Percentiles rank a stretch among this genome's conserved stretches.
phyloP scores from a whole-genome alignment of 306 rosid genomes.

The Begonia peltatifolia region DNA sequence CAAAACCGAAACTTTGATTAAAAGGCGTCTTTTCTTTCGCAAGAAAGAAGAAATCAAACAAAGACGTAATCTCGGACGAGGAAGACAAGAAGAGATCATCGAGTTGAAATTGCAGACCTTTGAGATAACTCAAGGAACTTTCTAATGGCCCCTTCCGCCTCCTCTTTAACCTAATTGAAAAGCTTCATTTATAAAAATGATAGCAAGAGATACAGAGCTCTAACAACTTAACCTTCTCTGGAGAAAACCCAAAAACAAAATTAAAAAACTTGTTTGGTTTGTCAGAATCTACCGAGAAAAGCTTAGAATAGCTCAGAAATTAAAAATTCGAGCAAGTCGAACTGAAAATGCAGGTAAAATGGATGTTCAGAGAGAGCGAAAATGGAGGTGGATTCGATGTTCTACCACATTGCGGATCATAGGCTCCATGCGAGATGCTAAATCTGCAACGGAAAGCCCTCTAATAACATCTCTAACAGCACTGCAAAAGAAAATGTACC shows the following conservation, averaged over 20 bases:
- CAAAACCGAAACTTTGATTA: constrained; percentile 1
- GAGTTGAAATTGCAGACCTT: constrained; percentile 6
- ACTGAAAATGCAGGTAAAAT: too few relatives aligned
- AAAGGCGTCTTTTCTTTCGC: background rate
- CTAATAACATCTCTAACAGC: constrained; percentile 3
- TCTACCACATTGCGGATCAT: background rate
- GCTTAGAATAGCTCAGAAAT: too few relatives aligned
- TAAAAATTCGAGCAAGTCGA: too few relatives aligned
- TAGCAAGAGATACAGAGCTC: too few relatives aligned
- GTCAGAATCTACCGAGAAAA: too few relatives aligned
- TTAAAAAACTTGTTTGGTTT: too few relatives aligned
- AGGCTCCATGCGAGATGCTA: background rate
- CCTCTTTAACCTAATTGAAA: constrained; percentile 11
- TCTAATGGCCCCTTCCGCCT: constrained; percentile 3
- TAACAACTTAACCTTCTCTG: too few relatives aligned
- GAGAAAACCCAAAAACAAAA: too few relatives aligned
- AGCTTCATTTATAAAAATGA: background rate
- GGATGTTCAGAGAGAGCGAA: too few relatives aligned
- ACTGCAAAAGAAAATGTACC: background rate
- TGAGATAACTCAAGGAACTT: constrained; percentile 2
- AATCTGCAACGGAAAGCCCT: background rate
- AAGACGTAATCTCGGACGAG: background rate
- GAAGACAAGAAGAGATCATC: background rate
- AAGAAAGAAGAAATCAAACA: constrained; percentile 1
- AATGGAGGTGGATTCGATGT: background rate